Base-by-base conservation (phyloP, 1,284 basidiomycete species). In the Heterobasidion occidentale region DNA sequence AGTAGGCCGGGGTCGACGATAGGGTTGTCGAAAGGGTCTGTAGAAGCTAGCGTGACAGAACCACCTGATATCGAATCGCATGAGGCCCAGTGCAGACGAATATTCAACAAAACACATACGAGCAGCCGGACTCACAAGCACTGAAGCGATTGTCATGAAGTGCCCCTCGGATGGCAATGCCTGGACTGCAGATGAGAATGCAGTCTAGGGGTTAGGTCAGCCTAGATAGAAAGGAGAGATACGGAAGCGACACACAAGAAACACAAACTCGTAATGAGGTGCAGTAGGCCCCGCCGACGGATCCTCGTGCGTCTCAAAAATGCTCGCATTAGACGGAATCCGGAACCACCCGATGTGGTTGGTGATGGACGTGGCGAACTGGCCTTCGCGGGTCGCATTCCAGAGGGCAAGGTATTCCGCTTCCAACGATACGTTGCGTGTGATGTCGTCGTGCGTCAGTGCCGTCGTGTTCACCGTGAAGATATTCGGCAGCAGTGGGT, bases 261-360 rank as follows among this genome's bases (percentile, higher is more conserved):
- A 45, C 15, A 63, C 36, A 14, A 57, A 55, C 20, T 59, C 58
- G 36, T 51, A 57, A 48, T 59, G 58, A 7, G 52, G 34, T 8
- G 60, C 59, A 2, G 54, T 56, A 2, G 66, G 67, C 1, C 75
- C 75, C 8, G 71, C 63, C 34, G 73, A 62, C 8, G 74, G 73
- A 56, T 77, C 74, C 7, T 51, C 47, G n/a, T 61, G 56, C 2
- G 54, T 58, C 1, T 63, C 44, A 54, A 75, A 66, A 7, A 71
- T 63, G 2, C 65, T 54, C 9, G 35, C 33, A 54, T 54, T 20
- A 0, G 69, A 61, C 9, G 69, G 65, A 19, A 75, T 42, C 19
- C 74, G 62, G 12, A 68, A 54, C 54, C 64, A 74, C 8, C 62
- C 69, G 15, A 65, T 38, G 11, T 67, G 56, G 27, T 57, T 56